Conservation (phyloP, 2,329 filamentous ascomycete genomes). For the Tolypocladium tundrense region DNA sequence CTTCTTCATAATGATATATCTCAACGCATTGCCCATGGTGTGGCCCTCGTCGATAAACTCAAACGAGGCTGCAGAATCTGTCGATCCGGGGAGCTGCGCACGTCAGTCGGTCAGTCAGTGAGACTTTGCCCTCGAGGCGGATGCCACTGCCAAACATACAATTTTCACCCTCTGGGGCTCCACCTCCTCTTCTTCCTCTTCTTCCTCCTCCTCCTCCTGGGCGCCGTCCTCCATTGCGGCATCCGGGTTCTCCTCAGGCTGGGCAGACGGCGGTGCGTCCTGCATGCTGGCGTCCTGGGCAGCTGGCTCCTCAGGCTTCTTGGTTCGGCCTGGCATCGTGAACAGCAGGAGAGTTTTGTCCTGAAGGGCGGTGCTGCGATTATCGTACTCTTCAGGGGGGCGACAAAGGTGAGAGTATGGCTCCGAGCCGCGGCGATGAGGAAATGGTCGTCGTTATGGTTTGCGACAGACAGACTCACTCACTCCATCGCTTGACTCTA, state of each 20-base stretch:
- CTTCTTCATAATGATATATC: constrained; percentile 99
- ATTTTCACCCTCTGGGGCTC: constrained; percentile 50
- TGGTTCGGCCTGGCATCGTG: constrained; percentile 31
- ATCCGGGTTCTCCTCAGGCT: constrained; percentile 22
- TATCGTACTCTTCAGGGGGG: background rate
- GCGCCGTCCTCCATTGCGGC: constrained; percentile 19
- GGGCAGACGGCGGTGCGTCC: constrained; percentile 30
- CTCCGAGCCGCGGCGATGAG: background rate
- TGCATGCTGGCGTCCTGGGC: constrained; percentile 32
- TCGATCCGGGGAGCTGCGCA: constrained; percentile 70
- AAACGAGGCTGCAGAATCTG: constrained; percentile 84
- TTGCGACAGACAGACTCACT: background rate
- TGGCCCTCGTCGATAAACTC: constrained; percentile 92
- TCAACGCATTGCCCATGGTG: constrained; percentile 85
- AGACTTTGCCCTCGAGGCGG: background rate
- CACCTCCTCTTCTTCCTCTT: constrained; percentile 35
- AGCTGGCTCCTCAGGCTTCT: constrained; percentile 17
- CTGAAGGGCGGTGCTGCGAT: background rate
- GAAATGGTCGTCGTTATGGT: too few relatives aligned
- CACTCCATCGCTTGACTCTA: background rate
- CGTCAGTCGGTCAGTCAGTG: constrained; percentile 2
- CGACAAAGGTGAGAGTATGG: background rate
- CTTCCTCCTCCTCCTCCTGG: constrained; percentile 29
- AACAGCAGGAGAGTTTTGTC: background rate
- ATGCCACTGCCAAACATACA: constrained; percentile 28